Evolutionary conservation across 345 rosid species (phyloP).

Genomic region (Linum usitatissimum): DNA sequence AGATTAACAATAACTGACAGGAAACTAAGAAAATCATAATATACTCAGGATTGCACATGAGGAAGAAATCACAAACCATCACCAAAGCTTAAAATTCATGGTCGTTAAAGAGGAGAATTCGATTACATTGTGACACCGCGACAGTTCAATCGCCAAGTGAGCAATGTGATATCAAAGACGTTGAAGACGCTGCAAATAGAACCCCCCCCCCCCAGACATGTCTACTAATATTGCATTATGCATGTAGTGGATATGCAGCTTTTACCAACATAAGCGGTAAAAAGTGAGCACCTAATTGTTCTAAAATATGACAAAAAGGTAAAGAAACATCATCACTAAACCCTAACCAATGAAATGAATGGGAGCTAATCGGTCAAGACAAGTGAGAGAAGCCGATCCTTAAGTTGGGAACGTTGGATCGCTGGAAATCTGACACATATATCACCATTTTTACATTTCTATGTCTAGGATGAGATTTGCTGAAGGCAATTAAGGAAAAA

Average conservation of each 20-base stretch:
- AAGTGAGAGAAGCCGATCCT: background rate
- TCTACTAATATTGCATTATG: background rate
- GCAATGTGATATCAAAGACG: background rate
- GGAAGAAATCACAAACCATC: background rate
- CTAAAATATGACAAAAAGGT: too few species aligned
- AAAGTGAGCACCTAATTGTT: too few species aligned
- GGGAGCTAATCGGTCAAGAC: background rate
- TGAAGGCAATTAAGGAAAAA: background rate
- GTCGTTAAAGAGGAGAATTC: background rate
- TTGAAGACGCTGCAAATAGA: background rate
- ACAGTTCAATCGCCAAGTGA: background rate
- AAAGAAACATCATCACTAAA: background rate
- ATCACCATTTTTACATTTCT: background rate
- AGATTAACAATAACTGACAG: background rate
- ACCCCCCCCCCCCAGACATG: background rate
- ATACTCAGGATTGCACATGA: background rate
- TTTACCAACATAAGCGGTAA: background rate
- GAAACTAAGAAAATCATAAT: background rate
- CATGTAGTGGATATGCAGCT: too few species aligned
- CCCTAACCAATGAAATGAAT: background rate
- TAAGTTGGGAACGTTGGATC: background rate
- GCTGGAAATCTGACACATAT: background rate
- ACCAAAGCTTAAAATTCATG: too few species aligned
- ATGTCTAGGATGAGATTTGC: background rate
- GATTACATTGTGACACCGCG: background rate